phyloP scores from a whole-genome alignment of 768 basidiomycete genomes.

The Cubamyces lactineus region DNA sequence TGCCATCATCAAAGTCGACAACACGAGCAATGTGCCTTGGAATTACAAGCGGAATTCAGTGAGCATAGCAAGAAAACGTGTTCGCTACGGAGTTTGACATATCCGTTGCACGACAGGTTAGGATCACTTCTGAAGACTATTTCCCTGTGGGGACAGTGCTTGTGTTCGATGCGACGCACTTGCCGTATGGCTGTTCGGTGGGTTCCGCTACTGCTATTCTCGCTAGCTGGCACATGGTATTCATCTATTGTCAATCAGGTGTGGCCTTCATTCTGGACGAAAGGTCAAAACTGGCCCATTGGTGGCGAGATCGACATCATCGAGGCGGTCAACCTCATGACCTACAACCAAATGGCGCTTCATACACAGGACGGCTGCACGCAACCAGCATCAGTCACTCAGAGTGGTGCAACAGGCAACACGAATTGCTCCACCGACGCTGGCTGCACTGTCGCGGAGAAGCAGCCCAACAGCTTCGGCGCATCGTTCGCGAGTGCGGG shows the following conservation, averaged over 20 bases:
- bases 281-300: conserved; percentile 41
- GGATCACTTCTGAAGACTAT: conserved; percentile 45
- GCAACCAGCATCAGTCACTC: conserved; percentile 34
- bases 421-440: conserved; percentile 36
- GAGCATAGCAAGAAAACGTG: not conserved
- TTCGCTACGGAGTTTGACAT: not conserved
- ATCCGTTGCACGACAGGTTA: conserved; percentile 37
- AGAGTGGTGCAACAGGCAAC: conserved; percentile 36
- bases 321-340: conserved; percentile 58
- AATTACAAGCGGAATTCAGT: conserved; percentile 67
- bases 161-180: conserved; percentile 48
- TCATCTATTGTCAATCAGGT: conserved; percentile 24
- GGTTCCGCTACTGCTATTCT: conserved; percentile 23
- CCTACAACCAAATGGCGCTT: conserved; percentile 59
- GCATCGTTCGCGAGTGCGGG: conserved; percentile 47
- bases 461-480: conserved; percentile 43
- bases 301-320: conserved; percentile 45
- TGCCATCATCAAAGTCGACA: conserved; percentile 77
- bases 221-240: not conserved
- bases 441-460: conserved; percentile 35
- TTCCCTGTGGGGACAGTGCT: conserved; percentile 48
- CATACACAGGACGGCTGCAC: conserved; percentile 48
- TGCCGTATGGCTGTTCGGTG: conserved; percentile 62
- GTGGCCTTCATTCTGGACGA: conserved; percentile 36
- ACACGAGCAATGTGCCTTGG: conserved; percentile 56